These are phyloP conservation scores for Fusarium devonianum DNA, from an alignment of 2,329 filamentous ascomycete genomes.

Conservation along the genomic window DNA sequence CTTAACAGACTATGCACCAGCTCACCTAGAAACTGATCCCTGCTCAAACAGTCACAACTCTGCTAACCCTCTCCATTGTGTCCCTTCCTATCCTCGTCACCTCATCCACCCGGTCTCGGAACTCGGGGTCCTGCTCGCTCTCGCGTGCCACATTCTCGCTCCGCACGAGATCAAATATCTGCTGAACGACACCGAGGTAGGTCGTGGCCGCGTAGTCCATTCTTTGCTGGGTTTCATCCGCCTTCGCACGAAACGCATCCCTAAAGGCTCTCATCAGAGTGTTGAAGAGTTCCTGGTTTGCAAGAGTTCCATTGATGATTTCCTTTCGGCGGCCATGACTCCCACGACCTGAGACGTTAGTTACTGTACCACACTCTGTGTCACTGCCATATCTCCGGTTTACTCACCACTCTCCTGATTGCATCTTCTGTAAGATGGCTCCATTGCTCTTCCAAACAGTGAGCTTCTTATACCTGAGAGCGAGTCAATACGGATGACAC, in stretches of 20 bases:
- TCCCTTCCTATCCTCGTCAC: neutral
- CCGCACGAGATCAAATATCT: conserved; percentile 47
- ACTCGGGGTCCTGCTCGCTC: conserved; percentile 48
- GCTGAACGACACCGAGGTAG: conserved; percentile 41
- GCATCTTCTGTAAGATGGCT: conserved; percentile 43
- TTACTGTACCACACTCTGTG: neutral
- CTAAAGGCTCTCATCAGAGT: conserved; percentile 42
- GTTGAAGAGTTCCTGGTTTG: conserved; percentile 41
- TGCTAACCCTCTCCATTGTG: conserved; percentile 7
- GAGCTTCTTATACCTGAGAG: conserved; percentile 50
- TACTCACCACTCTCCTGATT: conserved; percentile 45
- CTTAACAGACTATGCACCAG: too few relatives aligned
- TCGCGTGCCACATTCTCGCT: conserved; percentile 49
- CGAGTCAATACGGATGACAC: conserved; percentile 45
- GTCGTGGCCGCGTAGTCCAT: conserved; percentile 21
- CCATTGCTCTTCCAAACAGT: conserved; percentile 48
- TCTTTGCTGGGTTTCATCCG: conserved; percentile 33
- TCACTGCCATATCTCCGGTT: neutral
- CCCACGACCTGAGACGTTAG: conserved; percentile 41
- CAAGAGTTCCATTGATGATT: conserved; percentile 44
- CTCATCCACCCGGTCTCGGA: conserved; percentile 43
- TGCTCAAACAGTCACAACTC: conserved; percentile 6
- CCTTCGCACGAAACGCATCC: conserved; percentile 30
- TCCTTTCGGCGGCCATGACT: conserved; percentile 45
- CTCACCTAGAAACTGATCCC: too few relatives aligned